phyloP scores from a whole-genome alignment of 2,329 filamentous ascomycete genomes.

The Cytospora schulzeri region DNA sequence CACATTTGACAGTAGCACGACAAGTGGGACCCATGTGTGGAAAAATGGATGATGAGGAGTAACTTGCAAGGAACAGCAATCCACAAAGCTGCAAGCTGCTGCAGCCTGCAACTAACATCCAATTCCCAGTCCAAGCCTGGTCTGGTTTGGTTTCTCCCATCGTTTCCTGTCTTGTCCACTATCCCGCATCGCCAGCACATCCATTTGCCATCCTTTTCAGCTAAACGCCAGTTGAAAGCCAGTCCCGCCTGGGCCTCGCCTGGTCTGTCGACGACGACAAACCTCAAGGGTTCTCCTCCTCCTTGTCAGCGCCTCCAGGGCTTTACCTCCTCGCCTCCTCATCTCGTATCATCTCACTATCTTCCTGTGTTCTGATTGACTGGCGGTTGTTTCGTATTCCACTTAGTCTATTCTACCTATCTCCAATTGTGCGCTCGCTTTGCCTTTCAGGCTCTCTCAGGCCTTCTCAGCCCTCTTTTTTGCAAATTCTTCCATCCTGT shows the following conservation, averaged over 20 bases:
- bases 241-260: neutral
- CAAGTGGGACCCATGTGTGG: no score
- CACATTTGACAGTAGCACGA: no score
- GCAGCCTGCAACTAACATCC: neutral
- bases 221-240: neutral
- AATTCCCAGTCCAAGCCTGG: neutral
- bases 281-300: no score
- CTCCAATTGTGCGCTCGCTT: neutral
- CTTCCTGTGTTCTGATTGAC: neutral
- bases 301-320: no score
- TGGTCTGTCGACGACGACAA: neutral
- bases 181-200: neutral
- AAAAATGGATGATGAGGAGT: neutral
- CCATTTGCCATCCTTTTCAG: neutral
- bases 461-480: no score
- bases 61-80: constrained; percentile 9
- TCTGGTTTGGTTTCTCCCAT: neutral
- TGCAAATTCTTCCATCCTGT: neutral
- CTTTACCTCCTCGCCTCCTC: no score
- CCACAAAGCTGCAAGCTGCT: constrained; percentile 3
- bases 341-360: neutral
- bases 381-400: neutral
- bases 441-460: neutral
- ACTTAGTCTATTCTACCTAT: neutral
- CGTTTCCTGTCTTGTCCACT: neutral